Percentiles rank a stretch among this genome's conserved stretches.
These are phyloP conservation scores for Vigna unguiculata DNA, from an alignment of 306 rosid species.

Conservation along the genomic window DNA sequence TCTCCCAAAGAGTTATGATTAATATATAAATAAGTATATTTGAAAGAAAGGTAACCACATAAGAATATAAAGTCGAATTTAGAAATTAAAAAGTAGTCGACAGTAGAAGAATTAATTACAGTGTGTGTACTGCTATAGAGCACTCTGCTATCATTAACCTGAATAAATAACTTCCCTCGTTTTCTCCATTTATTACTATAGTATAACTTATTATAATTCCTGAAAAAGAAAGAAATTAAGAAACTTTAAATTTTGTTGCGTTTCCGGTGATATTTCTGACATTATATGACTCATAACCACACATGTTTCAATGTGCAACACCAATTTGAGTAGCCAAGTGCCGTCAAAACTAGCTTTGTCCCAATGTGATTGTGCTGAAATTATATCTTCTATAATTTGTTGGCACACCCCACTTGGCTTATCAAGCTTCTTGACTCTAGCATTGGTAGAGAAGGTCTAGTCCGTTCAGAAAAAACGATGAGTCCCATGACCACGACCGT, in stretches of 20 bases:
- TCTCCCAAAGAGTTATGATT: neutral
- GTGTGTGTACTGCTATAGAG: neutral
- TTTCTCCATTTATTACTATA: conserved; percentile 27
- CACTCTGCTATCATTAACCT: neutral
- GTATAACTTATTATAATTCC: neutral
- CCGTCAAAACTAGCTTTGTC: conserved; percentile 34
- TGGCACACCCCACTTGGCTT: conserved; percentile 13
- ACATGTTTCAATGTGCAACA: conserved; percentile 51
- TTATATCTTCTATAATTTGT: conserved; percentile 23
- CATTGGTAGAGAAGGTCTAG: conserved; percentile 28
- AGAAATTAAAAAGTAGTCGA: neutral
- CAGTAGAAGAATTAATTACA: neutral
- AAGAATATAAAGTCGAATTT: neutral
- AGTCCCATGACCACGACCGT: conserved; percentile 40
- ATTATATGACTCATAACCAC: neutral
- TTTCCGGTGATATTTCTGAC: conserved; percentile 25
- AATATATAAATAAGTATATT: neutral
- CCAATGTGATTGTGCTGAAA: conserved; percentile 36
- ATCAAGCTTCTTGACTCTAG: conserved; percentile 27
- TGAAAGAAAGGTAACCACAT: neutral
- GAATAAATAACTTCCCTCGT: conserved; percentile 26
- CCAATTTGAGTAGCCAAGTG: conserved; percentile 28
- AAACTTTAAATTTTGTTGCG: conserved; percentile 6
- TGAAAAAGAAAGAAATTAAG: neutral
- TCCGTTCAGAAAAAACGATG: conserved; percentile 51